Conservation (phyloP, 176 grass and related monocot species). For the Canna indica region DNA sequence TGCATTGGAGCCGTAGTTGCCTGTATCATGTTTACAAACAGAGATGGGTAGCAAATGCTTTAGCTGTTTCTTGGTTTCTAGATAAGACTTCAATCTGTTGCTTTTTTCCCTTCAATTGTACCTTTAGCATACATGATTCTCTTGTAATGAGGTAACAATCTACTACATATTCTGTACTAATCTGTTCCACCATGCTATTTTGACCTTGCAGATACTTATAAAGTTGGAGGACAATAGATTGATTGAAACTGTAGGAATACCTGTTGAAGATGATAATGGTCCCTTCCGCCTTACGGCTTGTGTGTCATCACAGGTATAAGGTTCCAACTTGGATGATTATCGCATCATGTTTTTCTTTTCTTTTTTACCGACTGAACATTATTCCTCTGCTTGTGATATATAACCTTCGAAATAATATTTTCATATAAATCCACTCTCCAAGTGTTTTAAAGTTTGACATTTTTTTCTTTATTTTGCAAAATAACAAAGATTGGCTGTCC, state of each 20-base stretch:
- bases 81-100: not conserved
- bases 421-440: no score
- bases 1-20: no score
- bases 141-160: not conserved
- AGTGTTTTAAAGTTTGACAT: slow-evolving; percentile 7
- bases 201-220: slow-evolving; percentile 61
- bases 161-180: slow-evolving; percentile 3
- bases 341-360: not conserved
- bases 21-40: no score
- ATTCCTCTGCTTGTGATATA: not conserved
- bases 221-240: slow-evolving; percentile 89
- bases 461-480: not conserved
- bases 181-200: not conserved
- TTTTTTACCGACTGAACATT: not conserved
- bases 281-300: slow-evolving; percentile 73
- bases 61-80: not conserved
- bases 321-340: not conserved
- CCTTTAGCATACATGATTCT: not conserved
- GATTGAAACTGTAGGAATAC: slow-evolving; percentile 91
- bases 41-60: not conserved
- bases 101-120: not conserved
- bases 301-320: slow-evolving; percentile 76
- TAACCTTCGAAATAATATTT: no score
- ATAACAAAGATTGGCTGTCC: slow-evolving; percentile 73
- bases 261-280: slow-evolving; percentile 51